Evolutionary conservation across 108 stramenopile genomes (phyloP).

Genomic region (Schizochytrium sp.): DNA sequence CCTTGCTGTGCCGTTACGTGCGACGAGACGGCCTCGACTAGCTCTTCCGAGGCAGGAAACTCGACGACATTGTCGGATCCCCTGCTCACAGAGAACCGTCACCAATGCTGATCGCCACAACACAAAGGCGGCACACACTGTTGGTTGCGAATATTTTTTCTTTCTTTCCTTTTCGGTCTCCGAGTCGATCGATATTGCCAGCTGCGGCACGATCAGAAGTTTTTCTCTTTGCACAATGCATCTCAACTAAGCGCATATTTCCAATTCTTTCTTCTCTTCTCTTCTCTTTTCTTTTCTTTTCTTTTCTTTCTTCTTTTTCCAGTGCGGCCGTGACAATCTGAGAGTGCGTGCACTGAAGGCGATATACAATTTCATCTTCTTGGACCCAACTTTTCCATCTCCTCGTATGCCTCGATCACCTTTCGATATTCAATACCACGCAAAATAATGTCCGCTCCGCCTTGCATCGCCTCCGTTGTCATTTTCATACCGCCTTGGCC

Average conservation of each 20-base stretch:
- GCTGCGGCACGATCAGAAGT: too few relatives aligned
- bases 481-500: not conserved
- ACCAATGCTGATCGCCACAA: not conserved
- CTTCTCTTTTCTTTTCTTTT: too few relatives aligned
- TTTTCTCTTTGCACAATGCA: too few relatives aligned
- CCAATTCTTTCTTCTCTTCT: too few relatives aligned
- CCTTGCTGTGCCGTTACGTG: not conserved
- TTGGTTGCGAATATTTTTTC: too few relatives aligned
- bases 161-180: too few relatives aligned
- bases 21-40: not conserved
- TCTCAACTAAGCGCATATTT: too few relatives aligned
- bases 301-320: too few relatives aligned
- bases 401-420: not conserved
- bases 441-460: not conserved
- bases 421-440: not conserved
- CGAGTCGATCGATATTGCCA: too few relatives aligned
- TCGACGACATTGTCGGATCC: not conserved
- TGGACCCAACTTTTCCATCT: not conserved
- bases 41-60: not conserved
- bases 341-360: not conserved
- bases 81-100: not conserved
- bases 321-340: not conserved
- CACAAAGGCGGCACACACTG: too few relatives aligned
- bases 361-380: too few relatives aligned
- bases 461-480: not conserved